Evolutionary conservation across 768 basidiomycete genomes (phyloP), one percentile per base, ranked within the genome.

Genomic region (Podaxis pistillaris): DNA sequence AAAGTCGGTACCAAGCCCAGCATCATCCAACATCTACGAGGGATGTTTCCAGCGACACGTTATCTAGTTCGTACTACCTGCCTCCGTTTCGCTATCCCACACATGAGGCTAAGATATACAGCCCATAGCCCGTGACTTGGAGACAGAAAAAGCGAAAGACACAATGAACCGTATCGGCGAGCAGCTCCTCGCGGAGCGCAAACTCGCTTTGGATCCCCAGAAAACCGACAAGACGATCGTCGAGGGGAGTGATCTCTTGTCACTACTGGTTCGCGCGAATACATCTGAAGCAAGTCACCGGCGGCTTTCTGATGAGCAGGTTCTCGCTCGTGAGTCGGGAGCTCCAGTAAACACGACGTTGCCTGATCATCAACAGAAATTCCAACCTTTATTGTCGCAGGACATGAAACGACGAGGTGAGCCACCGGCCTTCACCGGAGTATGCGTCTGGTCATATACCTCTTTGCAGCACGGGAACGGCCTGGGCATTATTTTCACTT

Each of bases 401-500:
- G 86, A 1, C 83, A 86, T 64, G 84, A 86, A 63, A 86, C 84
- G 0, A 84, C 83, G 17, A 63, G 65, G 65, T 66, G 28, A 38
- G 61, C n/a, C 47, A 37, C 51, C 22, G 8, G 0, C 41, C 4
- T 30, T 9, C 40, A 11, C 30, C 40, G 40, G 11, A 13, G 5
- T 41, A 22, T n/a, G n/a, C n/a, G 17, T 22, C 9, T 11, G 15
- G n/a, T n/a, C 22, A 3, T 47, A n/a, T 24, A 47, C 8, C n/a
- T 33, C 17, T 54, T n/a, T 26, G 2, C 37, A 80, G 79, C 60
- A 76, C 81, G 0, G 79, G 75, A 0, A 75, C 79, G 1, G 76
- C 79, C 1, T 91, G 89, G 89, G 80, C 83, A 6, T 72, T 90
- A 0, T 88, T 78, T 66, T 79, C 82, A 1, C 76, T 91, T 2